Percentiles rank a stretch among this genome's conserved stretches.
phyloP scores from a whole-genome alignment of 306 rosid species.

The Pterocarpus macrocarpus region DNA sequence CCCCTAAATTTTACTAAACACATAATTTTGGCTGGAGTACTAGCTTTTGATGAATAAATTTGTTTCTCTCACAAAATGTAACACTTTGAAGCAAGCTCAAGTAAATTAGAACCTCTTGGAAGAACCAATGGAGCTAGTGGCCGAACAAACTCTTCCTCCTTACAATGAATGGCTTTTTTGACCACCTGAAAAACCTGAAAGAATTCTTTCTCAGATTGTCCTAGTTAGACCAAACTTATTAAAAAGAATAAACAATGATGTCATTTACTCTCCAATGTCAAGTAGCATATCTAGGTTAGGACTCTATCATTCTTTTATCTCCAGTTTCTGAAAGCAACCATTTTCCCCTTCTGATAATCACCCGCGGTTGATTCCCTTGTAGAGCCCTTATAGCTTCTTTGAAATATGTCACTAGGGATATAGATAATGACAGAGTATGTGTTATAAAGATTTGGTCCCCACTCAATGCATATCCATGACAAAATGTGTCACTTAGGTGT shows the following conservation, averaged over 20 bases:
- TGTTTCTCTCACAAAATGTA: neutral
- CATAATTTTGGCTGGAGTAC: too few species aligned
- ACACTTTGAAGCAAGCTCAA: neutral
- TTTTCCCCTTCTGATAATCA: constrained; percentile 24
- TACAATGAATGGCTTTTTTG: too few species aligned
- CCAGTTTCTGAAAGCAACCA: neutral
- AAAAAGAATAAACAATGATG: too few species aligned
- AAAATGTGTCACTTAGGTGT: constrained; percentile 50
- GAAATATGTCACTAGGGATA: constrained; percentile 8
- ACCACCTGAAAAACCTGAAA: too few species aligned
- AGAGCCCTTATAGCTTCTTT: constrained; percentile 3
- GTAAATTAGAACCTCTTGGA: too few species aligned
- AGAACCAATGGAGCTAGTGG: neutral
- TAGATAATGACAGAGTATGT: constrained; percentile 14
- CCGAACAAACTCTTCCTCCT: too few species aligned
- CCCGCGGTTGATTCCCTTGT: constrained; percentile 10
- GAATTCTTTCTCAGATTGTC: neutral
- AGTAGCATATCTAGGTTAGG: neutral
- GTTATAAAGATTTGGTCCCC: constrained; percentile 48
- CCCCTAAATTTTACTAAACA: neutral
- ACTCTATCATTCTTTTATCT: neutral
- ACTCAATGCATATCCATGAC: constrained; percentile 35
- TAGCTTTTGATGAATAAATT: too few species aligned
- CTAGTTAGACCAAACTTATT: neutral
- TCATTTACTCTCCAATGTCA: neutral